Conservation (phyloP, 768 basidiomycete genomes). For the Arthromyces matolae region DNA sequence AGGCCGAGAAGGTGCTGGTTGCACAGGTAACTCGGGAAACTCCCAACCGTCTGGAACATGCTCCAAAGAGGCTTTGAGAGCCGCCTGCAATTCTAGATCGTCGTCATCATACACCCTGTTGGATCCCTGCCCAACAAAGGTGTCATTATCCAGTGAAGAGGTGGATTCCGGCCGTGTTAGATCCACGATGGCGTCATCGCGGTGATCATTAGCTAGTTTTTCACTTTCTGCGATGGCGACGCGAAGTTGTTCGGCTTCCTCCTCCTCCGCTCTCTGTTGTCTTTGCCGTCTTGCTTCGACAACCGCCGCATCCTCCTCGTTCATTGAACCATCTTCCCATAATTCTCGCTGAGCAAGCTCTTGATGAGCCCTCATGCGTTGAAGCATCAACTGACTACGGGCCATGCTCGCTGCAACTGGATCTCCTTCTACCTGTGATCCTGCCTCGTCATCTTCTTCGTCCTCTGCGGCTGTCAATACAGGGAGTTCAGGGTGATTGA, state of each 20-base stretch:
- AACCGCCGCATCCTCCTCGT: slow-evolving; percentile 26
- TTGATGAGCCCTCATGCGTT: slow-evolving; percentile 63
- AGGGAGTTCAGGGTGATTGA: slow-evolving; percentile 16
- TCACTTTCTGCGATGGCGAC: slow-evolving; percentile 62
- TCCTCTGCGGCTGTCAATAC: slow-evolving; percentile 3
- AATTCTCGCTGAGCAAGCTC: slow-evolving; percentile 61
- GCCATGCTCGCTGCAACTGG: slow-evolving; percentile 67
- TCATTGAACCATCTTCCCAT: slow-evolving; percentile 36
- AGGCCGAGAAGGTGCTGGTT: slow-evolving; percentile 6
- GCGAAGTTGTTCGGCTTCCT: slow-evolving; percentile 57
- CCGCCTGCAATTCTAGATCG: slow-evolving; percentile 84
- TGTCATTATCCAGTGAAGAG: slow-evolving; percentile 1
- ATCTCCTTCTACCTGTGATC: slow-evolving; percentile 30
- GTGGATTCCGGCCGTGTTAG: slow-evolving; percentile 3
- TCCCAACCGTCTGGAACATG: slow-evolving; percentile 51
- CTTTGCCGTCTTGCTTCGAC: slow-evolving; percentile 30
- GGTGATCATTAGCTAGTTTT: slow-evolving; percentile 32
- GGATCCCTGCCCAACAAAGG: slow-evolving; percentile 13
- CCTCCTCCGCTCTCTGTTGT: slow-evolving; percentile 34
- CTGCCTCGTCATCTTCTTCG: slow-evolving; percentile 1
- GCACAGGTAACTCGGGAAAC: slow-evolving; percentile 26
- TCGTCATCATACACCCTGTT: slow-evolving; percentile 77
- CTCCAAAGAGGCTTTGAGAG: slow-evolving; percentile 78
- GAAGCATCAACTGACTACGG: slow-evolving; percentile 55
- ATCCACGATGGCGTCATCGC: slow-evolving; percentile 19